phyloP scores from a whole-genome alignment of 371 early-diverging fungal species.

The Mortierella sp. region DNA sequence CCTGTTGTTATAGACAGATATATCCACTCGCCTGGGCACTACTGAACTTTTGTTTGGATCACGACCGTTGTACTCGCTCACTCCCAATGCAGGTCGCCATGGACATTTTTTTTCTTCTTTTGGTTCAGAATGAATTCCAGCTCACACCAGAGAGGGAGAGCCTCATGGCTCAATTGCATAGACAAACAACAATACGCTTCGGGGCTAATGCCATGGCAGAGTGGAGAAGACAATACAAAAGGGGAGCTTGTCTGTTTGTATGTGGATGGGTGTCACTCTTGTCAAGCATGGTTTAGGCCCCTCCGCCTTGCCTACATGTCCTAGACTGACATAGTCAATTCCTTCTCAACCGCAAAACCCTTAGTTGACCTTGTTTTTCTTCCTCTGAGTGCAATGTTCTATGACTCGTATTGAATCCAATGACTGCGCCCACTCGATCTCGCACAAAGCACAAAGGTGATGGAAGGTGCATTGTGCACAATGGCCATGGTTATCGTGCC shows the following conservation, averaged over 20 bases:
- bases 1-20: no score
- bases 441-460: no score
- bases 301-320: not conserved
- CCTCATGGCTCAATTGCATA: not conserved
- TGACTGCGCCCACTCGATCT: not conserved
- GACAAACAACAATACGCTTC: no score
- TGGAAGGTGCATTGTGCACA: not conserved
- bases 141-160: not conserved
- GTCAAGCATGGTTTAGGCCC: not conserved
- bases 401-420: not conserved
- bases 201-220: not conserved
- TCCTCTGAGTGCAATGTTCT: not conserved
- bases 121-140: constrained; percentile 14
- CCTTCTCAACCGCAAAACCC: not conserved
- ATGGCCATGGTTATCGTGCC: not conserved
- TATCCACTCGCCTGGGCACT: not conserved
- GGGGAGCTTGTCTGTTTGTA: not conserved
- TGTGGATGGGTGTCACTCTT: no score
- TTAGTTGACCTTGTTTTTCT: not conserved
- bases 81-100: not conserved
- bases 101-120: not conserved
- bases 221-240: not conserved
- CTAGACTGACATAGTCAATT: not conserved
- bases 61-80: not conserved
- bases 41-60: not conserved